These are phyloP conservation scores for Ustilago sp. DNA, from an alignment of 1,284 basidiomycete species.

Conservation along the genomic window DNA sequence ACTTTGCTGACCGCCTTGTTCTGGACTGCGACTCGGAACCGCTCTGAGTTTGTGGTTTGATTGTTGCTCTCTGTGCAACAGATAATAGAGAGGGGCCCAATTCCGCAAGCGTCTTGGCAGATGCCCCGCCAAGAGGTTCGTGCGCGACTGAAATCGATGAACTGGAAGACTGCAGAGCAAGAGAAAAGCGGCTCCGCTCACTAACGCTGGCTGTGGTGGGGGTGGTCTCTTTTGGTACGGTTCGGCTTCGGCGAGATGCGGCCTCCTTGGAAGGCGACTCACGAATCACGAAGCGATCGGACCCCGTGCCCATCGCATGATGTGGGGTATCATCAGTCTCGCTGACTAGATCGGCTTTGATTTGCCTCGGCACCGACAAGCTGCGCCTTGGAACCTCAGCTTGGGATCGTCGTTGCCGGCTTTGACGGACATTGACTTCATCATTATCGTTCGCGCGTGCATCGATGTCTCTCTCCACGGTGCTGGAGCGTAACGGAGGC, in stretches of 20 bases:
- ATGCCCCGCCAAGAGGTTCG: not conserved
- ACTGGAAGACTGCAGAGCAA: conserved; percentile 26
- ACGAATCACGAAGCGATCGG: not conserved
- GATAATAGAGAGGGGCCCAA: conserved; percentile 24
- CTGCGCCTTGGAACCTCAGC: not conserved
- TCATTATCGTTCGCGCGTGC: not conserved
- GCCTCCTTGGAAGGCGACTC: conserved; percentile 26
- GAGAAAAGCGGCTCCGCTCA: conserved; percentile 30
- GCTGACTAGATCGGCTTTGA: conserved; percentile 3
- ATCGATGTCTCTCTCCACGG: too few species aligned
- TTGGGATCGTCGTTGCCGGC: not conserved
- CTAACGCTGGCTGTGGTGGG: conserved; percentile 23
- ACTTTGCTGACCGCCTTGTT: conserved; percentile 28
- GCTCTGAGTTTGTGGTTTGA: conserved; percentile 6
- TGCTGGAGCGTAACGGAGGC: not conserved
- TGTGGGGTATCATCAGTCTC: not conserved
- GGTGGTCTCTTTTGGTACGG: not conserved
- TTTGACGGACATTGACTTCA: conserved; percentile 13
- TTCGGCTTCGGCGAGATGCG: conserved; percentile 1
- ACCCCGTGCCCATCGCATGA: not conserved
- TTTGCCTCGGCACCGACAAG: conserved; percentile 2
- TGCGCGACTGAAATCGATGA: conserved; percentile 19
- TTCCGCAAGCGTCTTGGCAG: not conserved
- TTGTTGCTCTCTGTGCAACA: not conserved
- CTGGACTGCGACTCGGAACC: conserved; percentile 16